Conservation (phyloP, 495 filamentous ascomycete species). For the Neurospora intermedia region DNA sequence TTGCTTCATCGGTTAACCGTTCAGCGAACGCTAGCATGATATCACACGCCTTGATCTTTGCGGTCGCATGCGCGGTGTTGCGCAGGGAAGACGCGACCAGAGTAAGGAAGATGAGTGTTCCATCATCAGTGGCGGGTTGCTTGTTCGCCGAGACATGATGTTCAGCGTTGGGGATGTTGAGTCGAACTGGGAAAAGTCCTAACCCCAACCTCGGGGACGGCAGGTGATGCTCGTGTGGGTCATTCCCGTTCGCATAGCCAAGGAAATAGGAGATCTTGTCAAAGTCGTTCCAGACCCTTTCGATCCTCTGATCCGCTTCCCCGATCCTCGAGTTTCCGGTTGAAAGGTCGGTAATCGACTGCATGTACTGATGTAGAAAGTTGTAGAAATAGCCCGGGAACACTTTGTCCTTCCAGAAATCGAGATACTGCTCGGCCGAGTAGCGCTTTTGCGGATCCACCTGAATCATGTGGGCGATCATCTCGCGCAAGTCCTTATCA, state of each 20-base stretch:
- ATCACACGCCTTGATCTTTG: slow-evolving; percentile 84
- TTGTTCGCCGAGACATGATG: slow-evolving; percentile 42
- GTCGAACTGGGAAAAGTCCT: slow-evolving; percentile 58
- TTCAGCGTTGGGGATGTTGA: slow-evolving; percentile 81
- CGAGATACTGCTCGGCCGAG: slow-evolving; percentile 88
- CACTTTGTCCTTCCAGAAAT: slow-evolving; percentile 81
- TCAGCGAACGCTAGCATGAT: slow-evolving; percentile 88
- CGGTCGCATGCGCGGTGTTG: slow-evolving; percentile 77
- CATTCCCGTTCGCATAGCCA: slow-evolving; percentile 48
- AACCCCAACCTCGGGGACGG: slow-evolving; percentile 35
- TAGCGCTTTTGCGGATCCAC: slow-evolving; percentile 82
- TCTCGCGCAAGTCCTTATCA: slow-evolving; percentile 72
- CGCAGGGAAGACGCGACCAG: slow-evolving; percentile 79
- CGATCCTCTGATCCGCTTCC: slow-evolving; percentile 86
- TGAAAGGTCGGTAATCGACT: slow-evolving; percentile 85
- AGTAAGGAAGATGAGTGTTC: slow-evolving; percentile 83
- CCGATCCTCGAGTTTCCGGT: slow-evolving; percentile 56
- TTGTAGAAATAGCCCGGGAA: slow-evolving; percentile 96
- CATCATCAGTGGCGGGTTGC: slow-evolving; percentile 58
- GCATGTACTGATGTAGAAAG: slow-evolving; percentile 96
- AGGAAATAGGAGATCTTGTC: slow-evolving; percentile 96
- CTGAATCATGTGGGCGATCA: slow-evolving; percentile 93
- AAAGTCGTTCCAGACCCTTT: slow-evolving; percentile 85
- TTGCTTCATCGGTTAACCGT: slow-evolving; percentile 87
- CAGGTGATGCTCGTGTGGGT: slow-evolving; percentile 17